phyloP scores from a whole-genome alignment of 2,329 filamentous ascomycete genomes.

The Penicillium aurantiogriseum region DNA sequence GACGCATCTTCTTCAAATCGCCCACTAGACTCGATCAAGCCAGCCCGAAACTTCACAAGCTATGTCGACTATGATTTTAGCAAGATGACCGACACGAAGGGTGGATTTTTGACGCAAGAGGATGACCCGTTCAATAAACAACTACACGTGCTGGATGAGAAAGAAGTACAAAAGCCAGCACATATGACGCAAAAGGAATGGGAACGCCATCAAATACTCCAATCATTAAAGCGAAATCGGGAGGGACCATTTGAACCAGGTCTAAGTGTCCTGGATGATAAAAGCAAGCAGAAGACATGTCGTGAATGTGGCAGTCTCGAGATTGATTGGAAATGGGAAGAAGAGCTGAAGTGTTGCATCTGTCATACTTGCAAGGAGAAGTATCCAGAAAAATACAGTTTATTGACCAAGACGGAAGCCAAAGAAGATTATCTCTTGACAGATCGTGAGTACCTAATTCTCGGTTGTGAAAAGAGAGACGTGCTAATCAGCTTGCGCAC shows the following conservation, averaged over 20 bases:
- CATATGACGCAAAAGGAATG: constrained; percentile 90
- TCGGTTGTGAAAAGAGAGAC: not conserved
- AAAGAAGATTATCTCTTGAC: constrained; percentile 93
- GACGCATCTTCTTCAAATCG: constrained; percentile 57
- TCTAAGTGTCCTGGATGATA: constrained; percentile 68
- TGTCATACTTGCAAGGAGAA: constrained; percentile 88
- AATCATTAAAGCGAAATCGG: constrained; percentile 69
- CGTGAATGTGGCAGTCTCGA: constrained; percentile 79
- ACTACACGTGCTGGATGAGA: constrained; percentile 56
- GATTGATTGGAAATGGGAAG: constrained; percentile 94
- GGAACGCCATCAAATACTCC: constrained; percentile 77
- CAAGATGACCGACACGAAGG: constrained; percentile 97
- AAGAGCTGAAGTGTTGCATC: constrained; percentile 71
- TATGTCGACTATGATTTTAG: constrained; percentile 98
- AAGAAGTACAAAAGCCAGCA: constrained; percentile 67
- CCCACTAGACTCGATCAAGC: constrained; percentile 58
- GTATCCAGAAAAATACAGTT: constrained; percentile 84
- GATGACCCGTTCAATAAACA: constrained; percentile 90
- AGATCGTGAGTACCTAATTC: constrained; percentile 63
- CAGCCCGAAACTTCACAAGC: constrained; percentile 84
- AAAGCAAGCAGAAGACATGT: constrained; percentile 68
- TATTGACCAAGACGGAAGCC: constrained; percentile 95
- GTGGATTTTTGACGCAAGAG: constrained; percentile 84
- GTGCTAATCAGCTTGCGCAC: constrained; percentile 8
- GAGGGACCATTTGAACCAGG: constrained; percentile 85